These are phyloP conservation scores for Cantharellus anzutake DNA, from an alignment of 768 basidiomycete genomes.

Conservation along the genomic window DNA sequence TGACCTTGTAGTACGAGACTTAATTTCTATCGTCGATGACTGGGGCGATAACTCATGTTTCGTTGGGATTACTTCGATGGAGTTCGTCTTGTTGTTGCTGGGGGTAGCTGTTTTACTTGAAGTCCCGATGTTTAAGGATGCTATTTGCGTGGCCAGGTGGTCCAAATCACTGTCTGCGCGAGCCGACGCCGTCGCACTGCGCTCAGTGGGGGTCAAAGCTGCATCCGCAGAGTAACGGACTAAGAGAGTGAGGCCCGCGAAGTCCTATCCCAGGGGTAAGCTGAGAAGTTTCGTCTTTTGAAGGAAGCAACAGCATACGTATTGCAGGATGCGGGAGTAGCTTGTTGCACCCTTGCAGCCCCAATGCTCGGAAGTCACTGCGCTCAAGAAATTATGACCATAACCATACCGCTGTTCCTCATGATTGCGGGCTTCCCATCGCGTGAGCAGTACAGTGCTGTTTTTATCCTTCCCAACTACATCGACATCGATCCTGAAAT, in stretches of 20 bases:
- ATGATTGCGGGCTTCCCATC: slow-evolving; percentile 26
- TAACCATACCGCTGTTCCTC: slow-evolving; percentile 16
- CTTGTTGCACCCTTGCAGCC: slow-evolving; percentile 18
- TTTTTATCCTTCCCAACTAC: slow-evolving; percentile 25
- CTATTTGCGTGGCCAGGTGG: neutral
- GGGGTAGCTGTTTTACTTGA: neutral
- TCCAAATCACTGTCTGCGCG: neutral
- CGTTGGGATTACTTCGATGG: too few species aligned
- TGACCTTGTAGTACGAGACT: slow-evolving; percentile 23
- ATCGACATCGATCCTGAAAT: slow-evolving; percentile 53
- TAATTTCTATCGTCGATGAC: slow-evolving; percentile 27
- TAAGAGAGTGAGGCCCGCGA: neutral
- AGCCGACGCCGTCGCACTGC: neutral
- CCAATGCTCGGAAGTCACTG: slow-evolving; percentile 24
- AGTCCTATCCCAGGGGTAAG: neutral
- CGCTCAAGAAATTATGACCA: slow-evolving; percentile 44
- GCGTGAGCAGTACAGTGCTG: slow-evolving; percentile 37
- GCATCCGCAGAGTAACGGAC: neutral
- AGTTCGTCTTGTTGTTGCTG: neutral
- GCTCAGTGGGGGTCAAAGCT: neutral
- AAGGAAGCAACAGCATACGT: neutral
- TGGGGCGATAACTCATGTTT: slow-evolving; percentile 19
- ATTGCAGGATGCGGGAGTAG: too few species aligned
- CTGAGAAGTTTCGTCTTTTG: neutral
- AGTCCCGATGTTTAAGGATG: neutral